Percentiles rank a stretch among this genome's conserved stretches.
Evolutionary conservation across 2,329 filamentous ascomycete species (phyloP).

Genomic region (Blumeriella jaapii): DNA sequence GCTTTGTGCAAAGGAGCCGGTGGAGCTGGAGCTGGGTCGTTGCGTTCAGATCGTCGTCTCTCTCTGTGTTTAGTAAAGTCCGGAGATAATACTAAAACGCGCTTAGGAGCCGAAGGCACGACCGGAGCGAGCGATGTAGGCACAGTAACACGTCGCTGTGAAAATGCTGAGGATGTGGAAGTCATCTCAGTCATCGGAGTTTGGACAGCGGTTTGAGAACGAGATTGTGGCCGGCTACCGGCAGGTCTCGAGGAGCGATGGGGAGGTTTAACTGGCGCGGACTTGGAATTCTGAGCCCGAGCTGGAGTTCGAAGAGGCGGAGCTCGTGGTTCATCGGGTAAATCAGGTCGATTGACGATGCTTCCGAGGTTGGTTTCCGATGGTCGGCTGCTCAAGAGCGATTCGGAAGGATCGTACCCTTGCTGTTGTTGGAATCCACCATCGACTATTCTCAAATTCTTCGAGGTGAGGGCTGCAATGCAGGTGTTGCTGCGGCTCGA

Average conservation of each 20-base stretch:
- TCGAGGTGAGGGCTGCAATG: background rate
- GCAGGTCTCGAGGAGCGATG: background rate
- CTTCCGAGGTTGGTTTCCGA: conserved; percentile 7
- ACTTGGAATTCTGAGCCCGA: background rate
- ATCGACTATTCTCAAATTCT: background rate
- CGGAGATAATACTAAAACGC: background rate
- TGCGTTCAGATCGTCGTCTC: conserved; percentile 2
- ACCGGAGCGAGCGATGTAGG: background rate
- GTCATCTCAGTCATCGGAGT: background rate
- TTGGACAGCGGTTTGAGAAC: background rate
- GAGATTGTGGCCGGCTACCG: background rate
- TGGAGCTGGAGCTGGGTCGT: background rate
- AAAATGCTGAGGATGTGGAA: background rate
- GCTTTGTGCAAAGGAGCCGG: background rate
- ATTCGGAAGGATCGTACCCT: background rate
- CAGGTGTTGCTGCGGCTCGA: background rate
- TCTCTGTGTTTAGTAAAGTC: conserved; percentile 1
- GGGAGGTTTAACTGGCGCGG: too few species aligned
- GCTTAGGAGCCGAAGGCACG: background rate
- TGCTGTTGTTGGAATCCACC: background rate
- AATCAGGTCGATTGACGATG: background rate
- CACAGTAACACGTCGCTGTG: background rate
- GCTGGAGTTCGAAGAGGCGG: background rate
- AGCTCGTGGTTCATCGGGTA: background rate
- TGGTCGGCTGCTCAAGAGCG: conserved; percentile 2